Percentiles rank a stretch among this genome's conserved stretches.
Evolutionary conservation across 352 stramenopile species (phyloP).

Genomic region (Phytophthora agathidicida): DNA sequence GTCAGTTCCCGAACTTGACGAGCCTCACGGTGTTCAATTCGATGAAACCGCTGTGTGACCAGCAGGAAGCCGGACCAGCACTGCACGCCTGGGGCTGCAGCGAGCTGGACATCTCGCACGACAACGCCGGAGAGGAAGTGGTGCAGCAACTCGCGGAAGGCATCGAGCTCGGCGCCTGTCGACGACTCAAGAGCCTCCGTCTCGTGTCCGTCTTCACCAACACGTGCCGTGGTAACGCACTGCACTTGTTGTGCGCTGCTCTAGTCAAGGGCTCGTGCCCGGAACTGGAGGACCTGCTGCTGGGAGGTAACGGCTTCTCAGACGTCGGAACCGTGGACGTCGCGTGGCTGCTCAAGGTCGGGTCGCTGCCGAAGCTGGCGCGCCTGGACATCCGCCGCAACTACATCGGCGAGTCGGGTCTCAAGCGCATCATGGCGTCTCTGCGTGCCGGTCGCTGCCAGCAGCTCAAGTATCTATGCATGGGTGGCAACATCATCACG

Average conservation of each 20-base stretch:
- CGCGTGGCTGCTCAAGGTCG: slow-evolving; percentile 68
- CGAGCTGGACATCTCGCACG: slow-evolving; percentile 79
- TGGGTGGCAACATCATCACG: slow-evolving; percentile 87
- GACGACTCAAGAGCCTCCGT: slow-evolving; percentile 57
- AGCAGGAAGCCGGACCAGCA: slow-evolving; percentile 52
- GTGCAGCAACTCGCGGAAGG: slow-evolving; percentile 70
- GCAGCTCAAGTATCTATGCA: slow-evolving; percentile 84
- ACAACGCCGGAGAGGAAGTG: slow-evolving; percentile 73
- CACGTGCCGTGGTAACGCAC: slow-evolving; percentile 72
- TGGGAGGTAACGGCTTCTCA: slow-evolving; percentile 79
- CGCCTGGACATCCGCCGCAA: slow-evolving; percentile 82
- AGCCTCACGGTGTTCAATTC: slow-evolving; percentile 62
- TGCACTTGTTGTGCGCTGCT: slow-evolving; percentile 69
- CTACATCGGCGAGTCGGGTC: slow-evolving; percentile 79
- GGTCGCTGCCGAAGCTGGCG: slow-evolving; percentile 66
- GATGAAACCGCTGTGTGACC: slow-evolving; percentile 57
- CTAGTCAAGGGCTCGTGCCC: slow-evolving; percentile 72
- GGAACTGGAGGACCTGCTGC: slow-evolving; percentile 64
- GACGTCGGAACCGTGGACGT: slow-evolving; percentile 79
- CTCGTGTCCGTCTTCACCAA: slow-evolving; percentile 84
- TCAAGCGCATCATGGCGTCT: slow-evolving; percentile 76
- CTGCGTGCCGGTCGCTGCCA: slow-evolving; percentile 51
- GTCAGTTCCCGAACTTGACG: slow-evolving; percentile 64
- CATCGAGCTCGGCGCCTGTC: slow-evolving; percentile 66
- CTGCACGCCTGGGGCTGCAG: slow-evolving; percentile 81